These are phyloP conservation scores for Cutaneotrichosporon mucoides DNA, from an alignment of 1,284 basidiomycete species.

Conservation along the genomic window DNA sequence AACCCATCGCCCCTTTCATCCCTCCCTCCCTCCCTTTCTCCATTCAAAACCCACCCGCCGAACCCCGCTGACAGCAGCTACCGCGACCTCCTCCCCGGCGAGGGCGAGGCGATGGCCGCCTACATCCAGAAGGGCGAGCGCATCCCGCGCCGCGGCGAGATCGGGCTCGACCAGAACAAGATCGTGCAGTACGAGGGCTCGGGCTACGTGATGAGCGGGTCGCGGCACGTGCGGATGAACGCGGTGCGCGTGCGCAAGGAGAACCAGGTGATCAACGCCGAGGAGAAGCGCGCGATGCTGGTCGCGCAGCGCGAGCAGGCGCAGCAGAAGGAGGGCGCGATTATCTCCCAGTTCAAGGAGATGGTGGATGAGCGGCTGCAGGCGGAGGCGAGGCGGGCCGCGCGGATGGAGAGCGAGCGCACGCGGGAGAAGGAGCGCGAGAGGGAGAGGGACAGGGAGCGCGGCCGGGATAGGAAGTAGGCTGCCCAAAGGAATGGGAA, in stretches of 20 bases:
- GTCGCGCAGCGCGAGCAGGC: constrained; percentile 91
- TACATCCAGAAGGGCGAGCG: constrained; percentile 85
- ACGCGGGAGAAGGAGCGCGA: constrained; percentile 6
- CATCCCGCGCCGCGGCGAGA: constrained; percentile 97
- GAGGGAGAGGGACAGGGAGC: neutral
- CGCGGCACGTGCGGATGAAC: constrained; percentile 89
- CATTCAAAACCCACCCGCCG: no score
- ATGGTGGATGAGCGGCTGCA: constrained; percentile 59
- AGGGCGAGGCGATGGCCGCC: constrained; percentile 94
- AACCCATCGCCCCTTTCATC: no score
- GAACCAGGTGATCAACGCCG: constrained; percentile 96
- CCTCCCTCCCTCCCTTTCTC: no score
- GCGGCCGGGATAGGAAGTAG: no score
- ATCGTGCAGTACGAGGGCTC: constrained; percentile 82
- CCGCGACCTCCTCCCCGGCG: constrained; percentile 83
- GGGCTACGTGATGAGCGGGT: constrained; percentile 99
- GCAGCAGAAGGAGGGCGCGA: constrained; percentile 70
- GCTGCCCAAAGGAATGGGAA: no score
- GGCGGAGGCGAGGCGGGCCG: constrained; percentile 7
- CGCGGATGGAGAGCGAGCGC: neutral
- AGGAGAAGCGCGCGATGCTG: constrained; percentile 91
- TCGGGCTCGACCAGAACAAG: constrained; percentile 79
- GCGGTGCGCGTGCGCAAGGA: constrained; percentile 95
- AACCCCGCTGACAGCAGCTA: constrained; percentile 47
- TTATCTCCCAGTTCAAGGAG: constrained; percentile 66